These are phyloP conservation scores for Nemania diffusa DNA, from an alignment of 2,329 filamentous ascomycete species.

Conservation along the genomic window DNA sequence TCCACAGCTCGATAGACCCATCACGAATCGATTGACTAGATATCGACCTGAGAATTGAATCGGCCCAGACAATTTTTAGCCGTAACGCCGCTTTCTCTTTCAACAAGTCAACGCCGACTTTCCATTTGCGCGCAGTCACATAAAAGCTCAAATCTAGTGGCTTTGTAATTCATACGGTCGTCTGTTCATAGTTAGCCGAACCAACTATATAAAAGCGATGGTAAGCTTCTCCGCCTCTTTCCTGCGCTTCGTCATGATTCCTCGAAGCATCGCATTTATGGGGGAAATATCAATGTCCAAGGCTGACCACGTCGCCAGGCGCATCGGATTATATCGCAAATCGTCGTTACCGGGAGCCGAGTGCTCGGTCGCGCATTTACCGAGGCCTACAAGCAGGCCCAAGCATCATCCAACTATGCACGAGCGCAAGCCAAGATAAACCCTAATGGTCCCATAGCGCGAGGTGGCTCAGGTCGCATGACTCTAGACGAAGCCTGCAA, in stretches of 20 bases:
- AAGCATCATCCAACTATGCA: constrained; percentile 84
- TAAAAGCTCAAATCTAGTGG: constrained; percentile 3
- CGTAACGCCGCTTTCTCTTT: constrained; percentile 38
- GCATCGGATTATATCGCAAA: constrained; percentile 93
- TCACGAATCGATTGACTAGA: neutral
- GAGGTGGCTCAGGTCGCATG: constrained; percentile 71
- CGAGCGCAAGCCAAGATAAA: constrained; percentile 74
- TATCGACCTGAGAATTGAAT: constrained; percentile 8
- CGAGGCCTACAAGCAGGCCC: constrained; percentile 95
- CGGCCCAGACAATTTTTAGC: constrained; percentile 40
- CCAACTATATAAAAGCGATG: constrained; percentile 22
- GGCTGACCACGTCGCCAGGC: constrained; percentile 65
- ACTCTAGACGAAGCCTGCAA: constrained; percentile 96
- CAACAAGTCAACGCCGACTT: constrained; percentile 21
- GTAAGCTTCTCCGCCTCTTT: constrained; percentile 24
- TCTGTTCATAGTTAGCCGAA: neutral
- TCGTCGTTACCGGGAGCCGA: constrained; percentile 88
- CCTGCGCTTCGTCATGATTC: neutral
- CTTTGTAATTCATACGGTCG: neutral
- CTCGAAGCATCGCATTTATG: neutral
- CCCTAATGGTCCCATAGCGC: constrained; percentile 54
- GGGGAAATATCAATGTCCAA: neutral
- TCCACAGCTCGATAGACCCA: neutral
- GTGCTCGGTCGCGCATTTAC: constrained; percentile 92
- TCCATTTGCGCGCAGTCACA: neutral